Base-by-base conservation (phyloP, 352 stramenopile genomes). In the Chrysophaeum taylorii region DNA sequence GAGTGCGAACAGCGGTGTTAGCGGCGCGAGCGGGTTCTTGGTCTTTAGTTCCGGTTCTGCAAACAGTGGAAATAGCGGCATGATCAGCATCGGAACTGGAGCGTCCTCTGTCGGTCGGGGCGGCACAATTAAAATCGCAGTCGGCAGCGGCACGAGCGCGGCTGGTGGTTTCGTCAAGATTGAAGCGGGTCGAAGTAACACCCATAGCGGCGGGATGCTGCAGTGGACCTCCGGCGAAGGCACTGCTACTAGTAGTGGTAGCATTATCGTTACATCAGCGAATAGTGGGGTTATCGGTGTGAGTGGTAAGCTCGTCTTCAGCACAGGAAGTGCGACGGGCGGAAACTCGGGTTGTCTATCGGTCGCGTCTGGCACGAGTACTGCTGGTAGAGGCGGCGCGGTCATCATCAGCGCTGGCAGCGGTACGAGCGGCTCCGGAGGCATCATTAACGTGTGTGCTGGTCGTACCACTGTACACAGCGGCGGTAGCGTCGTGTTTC, bases 391-490 rank as follows among this genome's bases (percentile, higher is more conserved):
- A 16, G 75, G 75, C 38, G 72, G 73, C 21, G 42, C 38, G 25
- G 38, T 79, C 15, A 71, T 39, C 29, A n/a, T 79, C 21, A 70
- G 57, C 37, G 75, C 78, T n/a, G 75, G 75, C 31, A 35, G 23
- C 33, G 68, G 71, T n/a, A 67, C 50, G 67, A 82, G 81, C 29
- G 72, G 72, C 14, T 67, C 54, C n/a, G 73, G 61, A 52, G 79
- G 73, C 52, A 33, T 81, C 7, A 43, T 38, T 7, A 53, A 71
- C n/a, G 31, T 45, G 16, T 5, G 25, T 23, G 31, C 57, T 15
- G 57, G 57, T 14, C 57, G 14, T 42, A 57, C 50, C 4, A 53
- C 38, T 5, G 42, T 18, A 0, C 37, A 64, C 12, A 57, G 45
- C 7, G 70, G 70, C 21, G 70, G 70, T n/a, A 18, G 9, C 25